These are phyloP conservation scores for Pyrus communis DNA, from an alignment of 306 rosid species.

Conservation along the genomic window DNA sequence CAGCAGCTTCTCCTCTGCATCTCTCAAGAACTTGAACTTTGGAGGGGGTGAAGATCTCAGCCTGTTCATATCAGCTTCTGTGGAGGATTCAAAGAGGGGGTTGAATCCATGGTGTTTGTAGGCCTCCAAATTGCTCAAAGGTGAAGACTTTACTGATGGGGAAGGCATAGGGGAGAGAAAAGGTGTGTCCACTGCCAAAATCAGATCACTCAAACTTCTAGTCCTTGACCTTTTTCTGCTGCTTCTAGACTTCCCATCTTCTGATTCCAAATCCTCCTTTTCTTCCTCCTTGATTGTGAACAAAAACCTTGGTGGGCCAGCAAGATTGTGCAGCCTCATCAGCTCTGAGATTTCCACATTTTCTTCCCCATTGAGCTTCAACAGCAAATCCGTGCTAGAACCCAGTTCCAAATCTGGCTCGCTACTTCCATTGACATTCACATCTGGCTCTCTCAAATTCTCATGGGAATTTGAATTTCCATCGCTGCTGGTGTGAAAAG, in stretches of 20 bases:
- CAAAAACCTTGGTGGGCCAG: constrained; percentile 85
- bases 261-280: constrained; percentile 81
- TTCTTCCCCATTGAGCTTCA: constrained; percentile 51
- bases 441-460: constrained; percentile 20
- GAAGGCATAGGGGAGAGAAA: constrained; percentile 49
- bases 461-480: not conserved
- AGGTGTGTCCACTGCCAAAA: constrained; percentile 39
- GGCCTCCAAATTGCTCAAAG: constrained; percentile 42
- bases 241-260: constrained; percentile 58
- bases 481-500: constrained; percentile 1
- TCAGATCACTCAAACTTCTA: constrained; percentile 59
- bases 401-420: constrained; percentile 49
- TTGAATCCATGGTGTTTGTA: constrained; percentile 62
- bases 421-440: not conserved
- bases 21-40: constrained; percentile 71
- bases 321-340: constrained; percentile 79
- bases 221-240: constrained; percentile 62
- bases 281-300: constrained; percentile 88
- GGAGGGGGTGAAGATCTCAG: constrained; percentile 82
- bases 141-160: constrained; percentile 40
- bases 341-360: constrained; percentile 57
- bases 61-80: constrained; percentile 45
- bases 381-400: constrained; percentile 30
- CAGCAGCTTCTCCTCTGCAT: constrained; percentile 79
- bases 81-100: constrained; percentile 70